Conservation (phyloP, 108 stramenopile genomes). For the Chaetoceros tenuissimus region DNA sequence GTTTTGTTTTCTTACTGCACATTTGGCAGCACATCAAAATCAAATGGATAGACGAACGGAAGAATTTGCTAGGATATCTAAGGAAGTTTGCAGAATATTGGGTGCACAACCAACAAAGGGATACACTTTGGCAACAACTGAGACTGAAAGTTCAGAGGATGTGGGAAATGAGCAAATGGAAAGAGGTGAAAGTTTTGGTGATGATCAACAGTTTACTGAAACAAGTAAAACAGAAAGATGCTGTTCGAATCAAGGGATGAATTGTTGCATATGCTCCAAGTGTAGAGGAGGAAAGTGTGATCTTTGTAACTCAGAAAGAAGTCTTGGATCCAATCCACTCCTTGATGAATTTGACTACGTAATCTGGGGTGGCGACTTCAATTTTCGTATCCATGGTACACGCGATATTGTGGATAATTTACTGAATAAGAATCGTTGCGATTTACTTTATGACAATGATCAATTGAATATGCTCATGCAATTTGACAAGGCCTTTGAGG, state of each 20-base stretch:
- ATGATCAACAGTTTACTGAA: neutral
- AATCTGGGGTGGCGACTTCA: constrained; percentile 81
- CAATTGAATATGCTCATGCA: constrained; percentile 57
- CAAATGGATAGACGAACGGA: neutral
- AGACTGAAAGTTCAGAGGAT: neutral
- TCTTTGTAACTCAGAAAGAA: too few relatives aligned
- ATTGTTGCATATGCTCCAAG: constrained; percentile 17
- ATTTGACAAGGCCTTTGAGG: constrained; percentile 56
- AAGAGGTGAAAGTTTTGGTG: neutral
- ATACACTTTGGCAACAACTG: neutral
- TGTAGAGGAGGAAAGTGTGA: constrained; percentile 15
- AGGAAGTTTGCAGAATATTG: neutral
- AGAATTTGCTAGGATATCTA: neutral
- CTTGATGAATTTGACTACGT: constrained; percentile 66
- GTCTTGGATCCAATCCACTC: constrained; percentile 24
- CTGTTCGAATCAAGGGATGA: too few relatives aligned
- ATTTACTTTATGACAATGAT: constrained; percentile 51
- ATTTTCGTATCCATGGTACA: constrained; percentile 75
- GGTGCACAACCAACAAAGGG: neutral
- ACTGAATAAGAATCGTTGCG: constrained; percentile 15
- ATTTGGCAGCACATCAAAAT: neutral
- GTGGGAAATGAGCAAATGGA: neutral
- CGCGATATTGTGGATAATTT: constrained; percentile 36
- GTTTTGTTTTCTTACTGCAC: neutral
- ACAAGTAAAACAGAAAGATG: neutral